Evolutionary conservation across 768 basidiomycete species (phyloP), one percentile per base, ranked within the genome.

Genomic region (Pisolithus sp.): DNA sequence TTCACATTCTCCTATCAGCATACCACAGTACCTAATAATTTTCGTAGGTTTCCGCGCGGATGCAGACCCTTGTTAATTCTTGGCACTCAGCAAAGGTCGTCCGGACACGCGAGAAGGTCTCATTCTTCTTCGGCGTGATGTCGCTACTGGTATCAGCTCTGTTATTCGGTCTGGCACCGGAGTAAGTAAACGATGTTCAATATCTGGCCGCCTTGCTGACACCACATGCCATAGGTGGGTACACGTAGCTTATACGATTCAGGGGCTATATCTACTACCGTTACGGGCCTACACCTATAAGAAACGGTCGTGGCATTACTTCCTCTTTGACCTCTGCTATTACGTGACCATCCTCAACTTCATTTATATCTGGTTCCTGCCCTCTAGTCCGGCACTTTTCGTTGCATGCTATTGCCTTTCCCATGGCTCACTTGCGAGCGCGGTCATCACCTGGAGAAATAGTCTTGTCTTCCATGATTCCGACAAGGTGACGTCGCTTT

Each of bases 361-460:
- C 56, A 60, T 96, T 57, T 99, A 83, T 74, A 76, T 99, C 59
- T 99, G 94, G 94, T 59, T 92, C 42, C 72, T 95, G 55, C 95
- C 96, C 0, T 72, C 74, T 5, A 92, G 79, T 52, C 73, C 85
- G 6, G 73, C 80, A 2, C 76, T 98, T 17, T 97, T 95, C 69
- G 80, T 91, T 46, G 90, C 93, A 4, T 94, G 91, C 62, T 98
- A 96, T 62, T 89, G 90, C 57, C 78, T 98, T 23, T 89, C 92
- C 0, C 86, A 96, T 64, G 96, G 93, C 0, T 81, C 89, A 0
- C 78, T 96, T 30, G 94, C 91, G 0, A 91, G 89, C 48, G 94
- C 95, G 0, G 93, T 98, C 46, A 90, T 97, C 59, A 97, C 95
- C 9, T 99, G 96, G 96, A 79, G 96, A 54, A 99, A 99, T 63